phyloP scores from a whole-genome alignment of 2,329 filamentous ascomycete genomes.

The Clonostachys solani region DNA sequence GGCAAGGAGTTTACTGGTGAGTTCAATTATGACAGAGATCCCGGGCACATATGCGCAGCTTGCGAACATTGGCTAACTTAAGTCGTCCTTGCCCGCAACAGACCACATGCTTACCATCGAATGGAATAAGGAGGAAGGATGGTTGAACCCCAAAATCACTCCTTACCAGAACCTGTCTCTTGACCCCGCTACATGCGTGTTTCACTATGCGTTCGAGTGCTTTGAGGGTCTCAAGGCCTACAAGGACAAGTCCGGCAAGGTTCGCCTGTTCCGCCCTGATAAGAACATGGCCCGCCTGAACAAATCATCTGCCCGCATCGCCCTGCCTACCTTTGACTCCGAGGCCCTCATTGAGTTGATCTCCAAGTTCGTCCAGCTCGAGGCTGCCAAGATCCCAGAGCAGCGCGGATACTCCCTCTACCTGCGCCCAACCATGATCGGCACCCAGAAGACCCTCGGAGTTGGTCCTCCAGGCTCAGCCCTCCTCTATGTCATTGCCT shows the following conservation, averaged over 20 bases:
- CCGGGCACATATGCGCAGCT: too few species aligned
- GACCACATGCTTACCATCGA: constrained; percentile 97
- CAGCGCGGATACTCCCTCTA: constrained; percentile 90
- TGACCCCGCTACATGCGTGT: constrained; percentile 92
- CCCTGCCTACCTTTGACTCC: constrained; percentile 79
- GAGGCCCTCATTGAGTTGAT: constrained; percentile 77
- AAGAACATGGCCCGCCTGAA: constrained; percentile 97
- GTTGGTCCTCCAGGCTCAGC: constrained; percentile 90
- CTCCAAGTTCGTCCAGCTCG: constrained; percentile 71
- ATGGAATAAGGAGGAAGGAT: constrained; percentile 83
- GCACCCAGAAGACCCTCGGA: constrained; percentile 90
- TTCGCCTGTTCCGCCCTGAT: constrained; percentile 89
- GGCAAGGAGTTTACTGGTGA: constrained; percentile 85
- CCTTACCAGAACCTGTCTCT: constrained; percentile 97
- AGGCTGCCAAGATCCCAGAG: constrained; percentile 85
- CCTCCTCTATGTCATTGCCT: constrained; percentile 91
- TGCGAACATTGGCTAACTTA: too few species aligned
- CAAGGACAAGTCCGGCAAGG: constrained; percentile 73
- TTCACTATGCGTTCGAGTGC: constrained; percentile 97
- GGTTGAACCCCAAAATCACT: constrained; percentile 76
- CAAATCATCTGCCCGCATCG: constrained; percentile 86
- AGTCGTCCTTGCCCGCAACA: constrained; percentile 22
- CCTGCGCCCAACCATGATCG: constrained; percentile 93
- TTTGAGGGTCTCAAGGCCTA: constrained; percentile 99
- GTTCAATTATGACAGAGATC: constrained; percentile 3